phyloP scores from a whole-genome alignment of 371 early-diverging fungal genomes.

The Circinella umbellata region DNA sequence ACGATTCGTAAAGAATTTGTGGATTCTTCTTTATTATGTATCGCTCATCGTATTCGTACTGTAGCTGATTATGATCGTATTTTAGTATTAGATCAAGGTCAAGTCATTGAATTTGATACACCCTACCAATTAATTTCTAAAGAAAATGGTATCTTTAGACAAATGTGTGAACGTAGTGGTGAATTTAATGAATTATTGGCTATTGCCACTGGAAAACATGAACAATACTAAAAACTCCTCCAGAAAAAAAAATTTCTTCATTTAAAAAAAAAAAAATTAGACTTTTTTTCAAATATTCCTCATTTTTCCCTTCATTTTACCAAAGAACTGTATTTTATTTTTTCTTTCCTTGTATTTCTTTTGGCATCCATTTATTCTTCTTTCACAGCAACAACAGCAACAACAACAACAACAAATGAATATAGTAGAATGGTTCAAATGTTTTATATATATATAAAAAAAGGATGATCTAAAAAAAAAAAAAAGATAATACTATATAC shows the following conservation, averaged over 20 bases:
- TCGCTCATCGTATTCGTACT: constrained; percentile 85
- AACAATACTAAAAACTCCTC: background rate
- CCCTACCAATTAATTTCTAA: constrained; percentile 61
- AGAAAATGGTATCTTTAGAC: constrained; percentile 62
- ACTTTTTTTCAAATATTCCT: background rate
- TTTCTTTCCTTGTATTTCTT: no score
- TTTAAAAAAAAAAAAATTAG: background rate
- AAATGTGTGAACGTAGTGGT: constrained; percentile 74
- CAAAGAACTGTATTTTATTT: no score
- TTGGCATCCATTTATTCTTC: no score
- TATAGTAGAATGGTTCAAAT: no score
- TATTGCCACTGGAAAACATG: constrained; percentile 29
- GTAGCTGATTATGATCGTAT: constrained; percentile 91
- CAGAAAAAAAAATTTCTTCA: no score
- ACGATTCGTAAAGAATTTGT: constrained; percentile 77
- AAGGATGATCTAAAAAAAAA: no score
- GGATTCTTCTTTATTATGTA: constrained; percentile 69
- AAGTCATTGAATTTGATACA: constrained; percentile 78
- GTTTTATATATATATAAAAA: no score
- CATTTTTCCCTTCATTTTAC: no score
- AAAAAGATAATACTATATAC: no score
- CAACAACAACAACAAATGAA: no score
- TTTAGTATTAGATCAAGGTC: constrained; percentile 83
- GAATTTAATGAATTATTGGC: constrained; percentile 53
- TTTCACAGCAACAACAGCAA: no score